Base-by-base conservation (phyloP, 1,284 basidiomycete genomes). In the Cystobasidium slooffiae region DNA sequence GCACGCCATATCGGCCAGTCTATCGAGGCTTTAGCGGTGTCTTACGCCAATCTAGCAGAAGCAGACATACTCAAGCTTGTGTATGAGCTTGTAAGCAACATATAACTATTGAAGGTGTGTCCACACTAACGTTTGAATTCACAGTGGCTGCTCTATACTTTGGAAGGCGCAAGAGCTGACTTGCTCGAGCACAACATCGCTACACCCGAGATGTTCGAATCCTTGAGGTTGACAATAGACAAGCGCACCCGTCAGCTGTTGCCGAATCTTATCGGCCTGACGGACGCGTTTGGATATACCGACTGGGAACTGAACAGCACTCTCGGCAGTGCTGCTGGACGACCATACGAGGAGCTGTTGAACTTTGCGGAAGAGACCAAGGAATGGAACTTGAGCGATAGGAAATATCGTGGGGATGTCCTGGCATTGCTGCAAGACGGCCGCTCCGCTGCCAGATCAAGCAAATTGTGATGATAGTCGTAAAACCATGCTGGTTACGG, bases 281-380 rank as follows among this genome's bases (percentile, higher is more conserved):
- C 86, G 16, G 91, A 93, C 79, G 88, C 89, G 1, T 91, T 92
- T 79, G 89, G 88, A 0, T 90, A 90, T 80, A 85, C 87, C 0
- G 90, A 93, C 78, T 92, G 89, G 89, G 88, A 91, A 68, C 83
- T 92, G 7, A 86, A 90, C 77, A 89, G 88, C 87, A 88, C 61
- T n/a, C 44, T 22, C 51, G 78, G 77, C 6, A 43, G 55, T 3
- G 55, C 68, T 22, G 72, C 75, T 46, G 78, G 78, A 2, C 37
- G 41, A 2, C 75, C 73, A 14, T 79, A 79, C 63, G 78, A 79
- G 51, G 39, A 55, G 12, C 74, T 79, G 59, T 44, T 78, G 3
- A 44, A 61, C 22, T 58, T 59, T n/a, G 78, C 77, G 37, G 61
- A 47, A 44, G 24, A 24, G 43, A 44, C 44, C 61, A 37, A 24